Evolutionary conservation across 1,139 yeast genomes (phyloP).

Genomic region (Magnusiomyces tetraspermus): DNA sequence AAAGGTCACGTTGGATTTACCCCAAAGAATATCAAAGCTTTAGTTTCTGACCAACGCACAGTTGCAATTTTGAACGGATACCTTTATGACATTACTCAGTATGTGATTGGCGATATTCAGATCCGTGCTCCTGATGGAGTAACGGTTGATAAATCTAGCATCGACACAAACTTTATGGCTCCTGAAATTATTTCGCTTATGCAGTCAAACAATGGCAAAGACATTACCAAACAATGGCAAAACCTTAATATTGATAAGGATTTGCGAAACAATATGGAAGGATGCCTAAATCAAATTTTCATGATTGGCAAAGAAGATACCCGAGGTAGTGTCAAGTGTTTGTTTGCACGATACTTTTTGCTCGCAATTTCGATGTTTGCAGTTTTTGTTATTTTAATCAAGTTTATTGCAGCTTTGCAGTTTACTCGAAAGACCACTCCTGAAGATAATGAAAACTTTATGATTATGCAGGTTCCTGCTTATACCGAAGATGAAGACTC

Average conservation of each 20-base stretch:
- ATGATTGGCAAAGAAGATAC: slow-evolving; percentile 36
- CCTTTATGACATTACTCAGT: slow-evolving; percentile 33
- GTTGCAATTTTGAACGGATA: slow-evolving; percentile 32
- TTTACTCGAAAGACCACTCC: slow-evolving; percentile 33
- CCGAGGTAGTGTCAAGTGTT: slow-evolving; percentile 32
- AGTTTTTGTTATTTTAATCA: slow-evolving; percentile 34
- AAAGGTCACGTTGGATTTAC: slow-evolving; percentile 35
- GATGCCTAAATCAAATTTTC: slow-evolving; percentile 34
- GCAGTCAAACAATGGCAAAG: slow-evolving; percentile 32
- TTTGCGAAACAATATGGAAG: slow-evolving; percentile 23
- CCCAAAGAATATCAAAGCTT: slow-evolving; percentile 25
- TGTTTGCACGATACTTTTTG: slow-evolving; percentile 36
- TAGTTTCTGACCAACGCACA: slow-evolving; percentile 21
- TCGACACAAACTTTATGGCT: slow-evolving; percentile 30
- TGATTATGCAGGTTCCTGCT: slow-evolving; percentile 61
- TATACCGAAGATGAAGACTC: slow-evolving; percentile 89
- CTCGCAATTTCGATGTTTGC: slow-evolving; percentile 33
- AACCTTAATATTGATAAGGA: slow-evolving; percentile 23
- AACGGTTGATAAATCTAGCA: slow-evolving; percentile 18
- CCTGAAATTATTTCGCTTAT: slow-evolving; percentile 27
- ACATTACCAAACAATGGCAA: slow-evolving; percentile 28
- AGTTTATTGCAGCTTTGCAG: slow-evolving; percentile 34
- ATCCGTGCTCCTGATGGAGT: slow-evolving; percentile 28
- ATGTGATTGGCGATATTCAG: slow-evolving; percentile 33
- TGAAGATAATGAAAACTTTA: slow-evolving; percentile 33